phyloP scores from a whole-genome alignment of 1,284 basidiomycete species.

The Irpex sp. region DNA sequence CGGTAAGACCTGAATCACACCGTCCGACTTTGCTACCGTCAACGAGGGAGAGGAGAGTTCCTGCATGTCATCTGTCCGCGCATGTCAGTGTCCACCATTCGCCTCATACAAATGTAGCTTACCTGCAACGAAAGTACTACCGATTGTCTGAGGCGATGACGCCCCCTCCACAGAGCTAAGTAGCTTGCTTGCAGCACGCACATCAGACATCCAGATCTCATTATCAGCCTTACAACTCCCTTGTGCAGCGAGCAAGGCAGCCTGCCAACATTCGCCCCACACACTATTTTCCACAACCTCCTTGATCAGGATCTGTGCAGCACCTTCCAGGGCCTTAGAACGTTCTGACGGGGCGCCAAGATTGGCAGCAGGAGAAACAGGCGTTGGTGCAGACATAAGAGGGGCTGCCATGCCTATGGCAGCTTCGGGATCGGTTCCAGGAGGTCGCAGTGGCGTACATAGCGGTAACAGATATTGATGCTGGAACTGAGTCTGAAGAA shows the following conservation, averaged over 20 bases:
- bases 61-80: slow-evolving; percentile 21
- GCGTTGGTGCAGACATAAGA: slow-evolving; percentile 63
- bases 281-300: slow-evolving; percentile 67
- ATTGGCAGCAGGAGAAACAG: slow-evolving; percentile 70
- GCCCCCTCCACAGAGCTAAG: background rate
- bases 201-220: slow-evolving; percentile 46
- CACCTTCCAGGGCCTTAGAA: slow-evolving; percentile 61
- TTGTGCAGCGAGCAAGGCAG: slow-evolving; percentile 31
- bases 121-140: slow-evolving; percentile 1
- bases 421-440: slow-evolving; percentile 29
- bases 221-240: slow-evolving; percentile 18
- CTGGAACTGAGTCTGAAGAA: slow-evolving; percentile 63
- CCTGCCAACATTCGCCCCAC: slow-evolving; percentile 67
- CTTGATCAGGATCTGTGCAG: slow-evolving; percentile 52
- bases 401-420: slow-evolving; percentile 34
- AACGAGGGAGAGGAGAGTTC: slow-evolving; percentile 54
- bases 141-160: background rate
- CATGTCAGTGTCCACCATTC: no score
- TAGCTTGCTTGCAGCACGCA: background rate
- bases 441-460: slow-evolving; percentile 52
- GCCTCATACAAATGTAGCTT: background rate
- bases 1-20: slow-evolving; percentile 60
- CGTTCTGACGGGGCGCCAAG: slow-evolving; percentile 58
- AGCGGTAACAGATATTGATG: slow-evolving; percentile 57
- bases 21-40: slow-evolving; percentile 58